A percentile compares a stretch with the other conserved stretches of the same genome.
Conservation (phyloP, 805 yeast species). For the Lachancea kluyveri region DNA sequence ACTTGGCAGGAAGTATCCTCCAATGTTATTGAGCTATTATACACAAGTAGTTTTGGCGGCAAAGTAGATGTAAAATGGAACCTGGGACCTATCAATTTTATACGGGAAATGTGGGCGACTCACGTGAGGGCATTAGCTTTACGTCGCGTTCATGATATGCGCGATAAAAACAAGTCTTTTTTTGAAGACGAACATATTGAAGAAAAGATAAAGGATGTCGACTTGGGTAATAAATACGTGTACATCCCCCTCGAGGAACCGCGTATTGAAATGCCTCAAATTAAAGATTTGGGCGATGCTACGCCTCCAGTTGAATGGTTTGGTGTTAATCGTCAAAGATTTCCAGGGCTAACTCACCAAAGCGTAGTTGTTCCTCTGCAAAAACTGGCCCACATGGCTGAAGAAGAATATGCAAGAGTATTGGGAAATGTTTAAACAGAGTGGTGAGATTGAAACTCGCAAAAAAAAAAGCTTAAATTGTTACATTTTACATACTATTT, state of each 20-base stretch:
- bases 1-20: constrained; percentile 54
- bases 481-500: neutral
- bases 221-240: constrained; percentile 32
- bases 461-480: neutral
- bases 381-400: constrained; percentile 62
- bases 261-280: constrained; percentile 78
- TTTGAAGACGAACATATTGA: constrained; percentile 32
- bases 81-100: constrained; percentile 81
- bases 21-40: constrained; percentile 58
- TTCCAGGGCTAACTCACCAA: constrained; percentile 86
- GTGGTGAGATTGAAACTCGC: neutral
- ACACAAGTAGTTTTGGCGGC: constrained; percentile 74
- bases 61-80: constrained; percentile 92
- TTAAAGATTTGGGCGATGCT: constrained; percentile 90
- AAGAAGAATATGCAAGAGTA: constrained; percentile 37
- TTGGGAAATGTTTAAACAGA: constrained; percentile 35
- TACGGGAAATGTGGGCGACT: constrained; percentile 86
- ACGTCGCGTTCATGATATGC: constrained; percentile 39
- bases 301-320: constrained; percentile 99
- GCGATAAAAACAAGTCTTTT: constrained; percentile 15
- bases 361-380: constrained; percentile 68
- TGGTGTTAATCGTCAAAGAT: constrained; percentile 80
- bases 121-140: constrained; percentile 70
- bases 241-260: constrained; percentile 68
- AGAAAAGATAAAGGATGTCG: constrained; percentile 42